Evolutionary conservation across 2,329 filamentous ascomycete species (phyloP).

Genomic region (Aspergillus calidoustus): DNA sequence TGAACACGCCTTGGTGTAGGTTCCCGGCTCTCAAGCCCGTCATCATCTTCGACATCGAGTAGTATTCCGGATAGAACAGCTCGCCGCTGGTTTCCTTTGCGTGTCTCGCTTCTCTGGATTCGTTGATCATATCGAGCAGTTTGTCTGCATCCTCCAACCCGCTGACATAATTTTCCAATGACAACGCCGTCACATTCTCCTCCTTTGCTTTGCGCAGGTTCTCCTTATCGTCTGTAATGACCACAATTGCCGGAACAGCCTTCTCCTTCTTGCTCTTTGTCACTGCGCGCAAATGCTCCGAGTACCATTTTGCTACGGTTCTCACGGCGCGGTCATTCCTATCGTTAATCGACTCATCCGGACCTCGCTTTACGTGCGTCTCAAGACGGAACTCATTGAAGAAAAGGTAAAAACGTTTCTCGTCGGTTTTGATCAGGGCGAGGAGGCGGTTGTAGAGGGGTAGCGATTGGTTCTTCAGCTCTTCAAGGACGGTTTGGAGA

Average conservation of each 20-base stretch:
- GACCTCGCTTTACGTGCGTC: slow-evolving; percentile 76
- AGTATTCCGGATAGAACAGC: slow-evolving; percentile 87
- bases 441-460: slow-evolving; percentile 94
- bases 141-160: slow-evolving; percentile 82
- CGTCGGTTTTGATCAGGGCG: slow-evolving; percentile 88
- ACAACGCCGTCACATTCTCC: slow-evolving; percentile 71
- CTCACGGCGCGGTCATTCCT: slow-evolving; percentile 92
- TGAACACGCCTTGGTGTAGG: slow-evolving; percentile 93
- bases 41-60: slow-evolving; percentile 87
- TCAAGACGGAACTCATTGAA: slow-evolving; percentile 98
- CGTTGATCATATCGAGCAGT: slow-evolving; percentile 90
- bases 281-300: slow-evolving; percentile 71
- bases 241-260: slow-evolving; percentile 76
- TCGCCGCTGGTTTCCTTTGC: slow-evolving; percentile 67
- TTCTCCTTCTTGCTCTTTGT: slow-evolving; percentile 59
- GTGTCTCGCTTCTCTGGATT: slow-evolving; percentile 71
- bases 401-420: slow-evolving; percentile 97
- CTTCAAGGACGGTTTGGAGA: slow-evolving; percentile 93
- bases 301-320: slow-evolving; percentile 87
- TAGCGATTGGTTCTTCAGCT: slow-evolving; percentile 89
- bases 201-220: slow-evolving; percentile 81
- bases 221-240: slow-evolving; percentile 91
- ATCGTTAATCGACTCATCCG: slow-evolving; percentile 90
- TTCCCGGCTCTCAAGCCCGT: slow-evolving; percentile 88
- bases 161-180: slow-evolving; percentile 77